These are phyloP conservation scores for Takashimella koratensis DNA, from an alignment of 1,284 basidiomycete genomes.

Conservation along the genomic window DNA sequence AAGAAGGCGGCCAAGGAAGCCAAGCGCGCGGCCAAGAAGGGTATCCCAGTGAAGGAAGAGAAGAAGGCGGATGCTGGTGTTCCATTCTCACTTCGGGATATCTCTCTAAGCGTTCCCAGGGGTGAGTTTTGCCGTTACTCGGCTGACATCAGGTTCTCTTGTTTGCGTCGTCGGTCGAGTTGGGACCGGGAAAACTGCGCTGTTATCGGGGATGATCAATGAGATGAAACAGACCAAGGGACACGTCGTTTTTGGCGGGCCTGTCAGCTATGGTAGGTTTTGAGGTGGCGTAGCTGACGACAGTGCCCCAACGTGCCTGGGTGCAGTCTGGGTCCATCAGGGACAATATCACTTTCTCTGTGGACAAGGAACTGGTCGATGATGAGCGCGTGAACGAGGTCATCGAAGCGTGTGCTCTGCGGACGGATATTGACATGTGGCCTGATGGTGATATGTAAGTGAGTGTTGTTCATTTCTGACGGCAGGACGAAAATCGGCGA, in stretches of 20 bases:
- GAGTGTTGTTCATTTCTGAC: constrained; percentile 27
- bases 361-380: constrained; percentile 9
- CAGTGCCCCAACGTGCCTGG: too few relatives aligned
- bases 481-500: constrained; percentile 59
- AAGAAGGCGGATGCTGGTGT: constrained; percentile 11
- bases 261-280: too few relatives aligned
- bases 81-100: constrained; percentile 59
- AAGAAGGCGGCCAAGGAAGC: constrained; percentile 16
- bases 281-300: too few relatives aligned
- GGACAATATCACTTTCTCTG: constrained; percentile 49
- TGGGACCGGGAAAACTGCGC: too few relatives aligned
- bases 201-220: too few relatives aligned
- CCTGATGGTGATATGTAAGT: constrained; percentile 53
- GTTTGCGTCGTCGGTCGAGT: too few relatives aligned
- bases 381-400: constrained; percentile 22
- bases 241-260: too few relatives aligned
- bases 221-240: too few relatives aligned
- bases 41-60: not conserved
- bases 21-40: constrained; percentile 11
- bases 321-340: constrained; percentile 65
- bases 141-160: too few relatives aligned
- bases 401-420: constrained; percentile 25
- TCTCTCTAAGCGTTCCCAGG: constrained; percentile 59
- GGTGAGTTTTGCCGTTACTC: too few relatives aligned
- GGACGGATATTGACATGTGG: constrained; percentile 27